Conservation (phyloP, 352 stramenopile species). For the Albugo laibachii region DNA sequence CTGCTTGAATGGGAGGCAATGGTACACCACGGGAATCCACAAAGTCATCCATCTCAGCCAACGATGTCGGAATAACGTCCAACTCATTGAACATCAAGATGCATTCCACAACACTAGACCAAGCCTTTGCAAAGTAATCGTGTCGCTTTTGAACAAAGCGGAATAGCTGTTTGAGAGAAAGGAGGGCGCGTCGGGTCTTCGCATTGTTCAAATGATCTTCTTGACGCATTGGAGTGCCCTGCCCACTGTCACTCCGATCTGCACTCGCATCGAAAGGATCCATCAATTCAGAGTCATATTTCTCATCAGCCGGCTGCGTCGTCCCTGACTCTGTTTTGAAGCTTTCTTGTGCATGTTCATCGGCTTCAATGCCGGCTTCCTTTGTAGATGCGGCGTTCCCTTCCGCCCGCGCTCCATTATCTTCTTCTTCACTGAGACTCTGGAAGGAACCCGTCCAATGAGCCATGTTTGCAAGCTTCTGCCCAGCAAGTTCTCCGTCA, state of each 20-base stretch:
- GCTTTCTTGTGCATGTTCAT: too few species aligned
- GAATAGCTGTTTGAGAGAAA: conserved; percentile 66
- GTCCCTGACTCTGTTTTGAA: background rate
- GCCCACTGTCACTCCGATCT: background rate
- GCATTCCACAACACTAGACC: conserved; percentile 64
- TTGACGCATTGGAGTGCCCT: conserved; percentile 12
- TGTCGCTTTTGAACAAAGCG: conserved; percentile 68
- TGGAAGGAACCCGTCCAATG: too few species aligned
- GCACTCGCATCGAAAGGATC: too few species aligned
- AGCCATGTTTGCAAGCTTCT: background rate
- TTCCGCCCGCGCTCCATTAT: too few species aligned
- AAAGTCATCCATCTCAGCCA: conserved; percentile 82
- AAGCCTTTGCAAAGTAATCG: conserved; percentile 60
- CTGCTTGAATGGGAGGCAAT: conserved; percentile 47
- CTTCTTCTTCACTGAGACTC: too few species aligned
- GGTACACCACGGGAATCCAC: conserved; percentile 65
- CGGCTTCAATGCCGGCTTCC: too few species aligned
- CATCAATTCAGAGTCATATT: too few species aligned
- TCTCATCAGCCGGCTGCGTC: background rate
- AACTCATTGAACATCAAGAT: conserved; percentile 80
- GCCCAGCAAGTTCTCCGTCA: conserved; percentile 2
- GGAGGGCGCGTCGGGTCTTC: conserved; percentile 51
- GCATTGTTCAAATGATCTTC: conserved; percentile 42
- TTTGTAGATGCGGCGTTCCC: too few species aligned
- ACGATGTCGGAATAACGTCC: conserved; percentile 56